Evolutionary conservation across 2,329 filamentous ascomycete species (phyloP).

Genomic region (Aspergillus fumigatus): DNA sequence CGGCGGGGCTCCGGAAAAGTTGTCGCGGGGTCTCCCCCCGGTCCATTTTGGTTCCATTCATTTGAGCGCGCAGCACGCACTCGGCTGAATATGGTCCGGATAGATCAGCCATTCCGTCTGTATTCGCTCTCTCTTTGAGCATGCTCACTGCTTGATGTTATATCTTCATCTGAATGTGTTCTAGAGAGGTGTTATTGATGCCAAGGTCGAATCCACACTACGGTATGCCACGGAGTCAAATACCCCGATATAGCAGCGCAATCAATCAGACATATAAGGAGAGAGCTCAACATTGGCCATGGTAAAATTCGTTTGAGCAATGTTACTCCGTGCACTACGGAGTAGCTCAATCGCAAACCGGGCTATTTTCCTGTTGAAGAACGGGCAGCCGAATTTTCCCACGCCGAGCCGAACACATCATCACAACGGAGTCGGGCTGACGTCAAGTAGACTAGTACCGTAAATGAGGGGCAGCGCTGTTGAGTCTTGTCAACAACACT

Average conservation of each 20-base stretch:
- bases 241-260: background rate
- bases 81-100: background rate
- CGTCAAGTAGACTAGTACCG: slow-evolving; percentile 1
- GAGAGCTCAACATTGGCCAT: background rate
- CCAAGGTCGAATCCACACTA: background rate
- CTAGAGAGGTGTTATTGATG: background rate
- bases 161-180: background rate
- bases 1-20: slow-evolving; percentile 6
- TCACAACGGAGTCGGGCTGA: background rate
- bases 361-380: background rate
- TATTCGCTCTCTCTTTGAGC: background rate
- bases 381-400: background rate
- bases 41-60: background rate
- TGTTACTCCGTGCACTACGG: background rate
- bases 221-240: background rate
- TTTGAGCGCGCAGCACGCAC: too few relatives aligned
- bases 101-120: background rate
- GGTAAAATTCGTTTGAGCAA: slow-evolving; percentile 4
- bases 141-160: background rate
- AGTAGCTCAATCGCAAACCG: background rate
- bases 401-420: background rate
- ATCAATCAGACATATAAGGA: background rate
- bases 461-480: background rate
- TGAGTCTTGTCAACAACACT: background rate
- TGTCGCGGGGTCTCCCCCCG: slow-evolving; percentile 19